Base-by-base conservation (phyloP, 805 yeast genomes). In the Kodamaea jinghongensis region DNA sequence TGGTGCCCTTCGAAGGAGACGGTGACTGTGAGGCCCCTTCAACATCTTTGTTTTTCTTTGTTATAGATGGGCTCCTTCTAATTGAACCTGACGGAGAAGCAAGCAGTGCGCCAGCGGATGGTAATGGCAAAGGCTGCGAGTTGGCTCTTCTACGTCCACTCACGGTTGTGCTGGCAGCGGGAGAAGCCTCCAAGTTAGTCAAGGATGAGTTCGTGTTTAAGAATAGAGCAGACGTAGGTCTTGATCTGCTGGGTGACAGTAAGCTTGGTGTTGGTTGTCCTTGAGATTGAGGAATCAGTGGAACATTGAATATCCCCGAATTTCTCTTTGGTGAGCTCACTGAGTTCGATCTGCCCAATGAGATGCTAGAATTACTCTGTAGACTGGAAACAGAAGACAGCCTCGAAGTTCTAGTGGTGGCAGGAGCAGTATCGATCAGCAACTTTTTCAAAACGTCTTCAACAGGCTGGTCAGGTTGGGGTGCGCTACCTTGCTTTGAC, bases 81-180 rank as follows among this genome's bases (percentile, higher is more conserved):
- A 52, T 28, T 3, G 57, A 46, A 14, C 58, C 54, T 11, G 41
- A 32, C 1, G 61, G 63, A 1, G 63, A 54, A 17, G 15, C 34
- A 22, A 25, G 17, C 27, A 15, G 46, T 10, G 36, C 23, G 8
- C 23, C 23, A 20, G 23, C 23, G 8, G 23, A 20, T 6, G 23
- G 23, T 8, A 20, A 6, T 5, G 23, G 23, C 23, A 20, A 20
- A 1, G 71, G 71, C 39, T 65, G 71, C 5, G 72, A 65, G 42
- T 57, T 63, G 4, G 72, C 58, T 34, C 72, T 53, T 10, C 60
- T 54, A 10, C 72, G 58, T 9, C 57, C 58, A 6, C 35, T 22
- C 5, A 36, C 50, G 1, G 46, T 39, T 2, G 45, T 8, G 39
- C 42, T 11, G 46, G 35, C n/a, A 32, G 39, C 25, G 15, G 23